Evolutionary conservation across 257 asterid species (phyloP).

Genomic region (Solanum habrochaites): DNA sequence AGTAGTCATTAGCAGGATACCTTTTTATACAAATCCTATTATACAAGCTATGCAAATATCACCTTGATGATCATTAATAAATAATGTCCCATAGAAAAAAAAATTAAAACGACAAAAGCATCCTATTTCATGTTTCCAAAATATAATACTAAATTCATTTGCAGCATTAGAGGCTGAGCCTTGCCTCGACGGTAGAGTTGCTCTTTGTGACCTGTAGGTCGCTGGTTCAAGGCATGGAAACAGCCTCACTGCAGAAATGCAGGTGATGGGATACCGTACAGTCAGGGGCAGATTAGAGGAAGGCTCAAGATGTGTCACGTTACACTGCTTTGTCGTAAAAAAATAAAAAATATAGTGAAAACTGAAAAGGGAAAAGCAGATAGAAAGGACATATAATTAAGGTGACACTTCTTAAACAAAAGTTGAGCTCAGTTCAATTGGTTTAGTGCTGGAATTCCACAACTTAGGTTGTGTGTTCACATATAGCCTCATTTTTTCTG

Average conservation of each 20-base stretch:
- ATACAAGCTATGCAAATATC: background rate
- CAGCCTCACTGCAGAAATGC: background rate
- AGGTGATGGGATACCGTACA: background rate
- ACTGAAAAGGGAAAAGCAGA: background rate
- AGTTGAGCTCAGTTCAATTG: background rate
- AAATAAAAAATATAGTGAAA: background rate
- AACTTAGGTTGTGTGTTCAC: background rate
- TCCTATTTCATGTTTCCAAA: background rate
- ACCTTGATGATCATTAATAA: background rate
- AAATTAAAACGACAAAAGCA: background rate
- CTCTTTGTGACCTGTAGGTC: background rate
- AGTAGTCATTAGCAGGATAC: background rate
- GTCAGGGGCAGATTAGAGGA: background rate
- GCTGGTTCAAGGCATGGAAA: background rate
- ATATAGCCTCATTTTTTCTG: background rate
- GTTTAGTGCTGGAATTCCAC: background rate
- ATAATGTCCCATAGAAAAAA: background rate
- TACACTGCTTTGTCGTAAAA: background rate
- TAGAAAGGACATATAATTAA: background rate
- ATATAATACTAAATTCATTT: background rate
- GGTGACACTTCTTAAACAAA: background rate
- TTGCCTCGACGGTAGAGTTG: background rate
- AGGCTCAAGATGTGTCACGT: background rate
- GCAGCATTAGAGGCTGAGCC: background rate
- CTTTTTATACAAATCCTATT: background rate